phyloP scores from a whole-genome alignment of 1,139 yeast genomes.

The Schwanniomyces etchellsii region DNA sequence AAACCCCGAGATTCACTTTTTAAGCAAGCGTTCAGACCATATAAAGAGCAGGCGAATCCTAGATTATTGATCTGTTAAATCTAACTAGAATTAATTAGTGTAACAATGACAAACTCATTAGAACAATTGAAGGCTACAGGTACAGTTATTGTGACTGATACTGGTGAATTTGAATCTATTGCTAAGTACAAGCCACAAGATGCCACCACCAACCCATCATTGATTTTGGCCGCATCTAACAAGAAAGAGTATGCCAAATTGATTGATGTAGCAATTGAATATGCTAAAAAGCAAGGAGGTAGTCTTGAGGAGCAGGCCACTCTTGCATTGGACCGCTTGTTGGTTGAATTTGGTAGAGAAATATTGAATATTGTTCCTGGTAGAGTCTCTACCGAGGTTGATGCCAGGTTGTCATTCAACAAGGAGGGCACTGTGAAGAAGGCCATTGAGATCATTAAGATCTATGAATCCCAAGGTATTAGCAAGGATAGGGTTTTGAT shows the following conservation, averaged over 20 bases:
- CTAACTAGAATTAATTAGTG: no score
- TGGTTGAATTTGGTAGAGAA: constrained; percentile 94
- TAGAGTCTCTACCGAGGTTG: constrained; percentile 98
- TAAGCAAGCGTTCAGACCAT: no score
- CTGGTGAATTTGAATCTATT: constrained; percentile 97
- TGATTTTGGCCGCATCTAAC: constrained; percentile 93
- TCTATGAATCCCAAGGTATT: constrained; percentile 82
- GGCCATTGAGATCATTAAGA: constrained; percentile 81
- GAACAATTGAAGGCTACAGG: constrained; percentile 94
- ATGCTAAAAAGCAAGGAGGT: constrained; percentile 66
- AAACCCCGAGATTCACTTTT: no score
- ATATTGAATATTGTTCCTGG: constrained; percentile 96
- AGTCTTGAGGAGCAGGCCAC: constrained; percentile 46
- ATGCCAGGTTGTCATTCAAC: constrained; percentile 94
- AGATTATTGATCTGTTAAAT: no score
- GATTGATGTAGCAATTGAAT: constrained; percentile 85
- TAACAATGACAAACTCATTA: constrained; percentile 60
- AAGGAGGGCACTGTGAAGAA: constrained; percentile 88
- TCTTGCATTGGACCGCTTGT: constrained; percentile 82
- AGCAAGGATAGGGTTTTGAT: constrained; percentile 85
- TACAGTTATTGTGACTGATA: constrained; percentile 94
- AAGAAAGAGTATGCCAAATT: constrained; percentile 84
- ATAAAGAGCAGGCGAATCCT: no score
- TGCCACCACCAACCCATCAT: constrained; percentile 98
- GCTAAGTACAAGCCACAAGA: constrained; percentile 98